These are phyloP conservation scores for Nakaseomyces sp. DNA, from an alignment of 1,139 yeast species.

Conservation along the genomic window DNA sequence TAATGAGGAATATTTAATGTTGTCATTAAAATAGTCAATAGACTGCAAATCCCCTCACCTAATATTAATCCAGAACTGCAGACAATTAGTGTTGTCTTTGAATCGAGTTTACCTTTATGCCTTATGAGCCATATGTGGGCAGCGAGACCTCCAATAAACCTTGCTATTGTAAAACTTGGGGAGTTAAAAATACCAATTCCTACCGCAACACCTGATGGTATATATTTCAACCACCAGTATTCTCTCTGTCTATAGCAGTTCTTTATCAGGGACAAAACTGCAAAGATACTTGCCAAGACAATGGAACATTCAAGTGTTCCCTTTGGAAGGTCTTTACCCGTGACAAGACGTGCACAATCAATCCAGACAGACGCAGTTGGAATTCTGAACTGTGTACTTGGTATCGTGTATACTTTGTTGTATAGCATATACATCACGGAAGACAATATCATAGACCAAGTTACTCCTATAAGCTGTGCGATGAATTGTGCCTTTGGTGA, in stretches of 20 bases:
- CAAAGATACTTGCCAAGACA: slow-evolving; percentile 60
- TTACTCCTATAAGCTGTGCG: slow-evolving; percentile 82
- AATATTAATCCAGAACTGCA: slow-evolving; percentile 85
- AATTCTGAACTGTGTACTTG: slow-evolving; percentile 68
- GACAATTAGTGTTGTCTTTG: slow-evolving; percentile 65
- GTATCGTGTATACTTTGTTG: slow-evolving; percentile 73
- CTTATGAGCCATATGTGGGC: slow-evolving; percentile 51
- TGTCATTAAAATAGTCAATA: slow-evolving; percentile 69
- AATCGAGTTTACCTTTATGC: slow-evolving; percentile 32
- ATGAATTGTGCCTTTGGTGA: slow-evolving; percentile 85
- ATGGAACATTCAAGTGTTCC: slow-evolving; percentile 60
- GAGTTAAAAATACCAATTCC: slow-evolving; percentile 94
- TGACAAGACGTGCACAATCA: slow-evolving; percentile 86
- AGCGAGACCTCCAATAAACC: slow-evolving; percentile 82
- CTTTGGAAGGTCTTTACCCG: slow-evolving; percentile 85
- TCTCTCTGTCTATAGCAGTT: slow-evolving; percentile 40
- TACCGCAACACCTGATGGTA: slow-evolving; percentile 91
- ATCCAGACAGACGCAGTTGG: slow-evolving; percentile 97
- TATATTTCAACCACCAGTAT: slow-evolving; percentile 37
- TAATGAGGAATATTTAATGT: slow-evolving; percentile 47
- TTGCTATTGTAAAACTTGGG: slow-evolving; percentile 86
- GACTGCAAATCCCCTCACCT: slow-evolving; percentile 89
- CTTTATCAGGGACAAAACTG: slow-evolving; percentile 55
- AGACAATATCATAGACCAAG: slow-evolving; percentile 72
- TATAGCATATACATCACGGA: slow-evolving; percentile 76